Evolutionary conservation across 2,329 filamentous ascomycete genomes (phyloP).

Genomic region (Xylaria arbuscula): DNA sequence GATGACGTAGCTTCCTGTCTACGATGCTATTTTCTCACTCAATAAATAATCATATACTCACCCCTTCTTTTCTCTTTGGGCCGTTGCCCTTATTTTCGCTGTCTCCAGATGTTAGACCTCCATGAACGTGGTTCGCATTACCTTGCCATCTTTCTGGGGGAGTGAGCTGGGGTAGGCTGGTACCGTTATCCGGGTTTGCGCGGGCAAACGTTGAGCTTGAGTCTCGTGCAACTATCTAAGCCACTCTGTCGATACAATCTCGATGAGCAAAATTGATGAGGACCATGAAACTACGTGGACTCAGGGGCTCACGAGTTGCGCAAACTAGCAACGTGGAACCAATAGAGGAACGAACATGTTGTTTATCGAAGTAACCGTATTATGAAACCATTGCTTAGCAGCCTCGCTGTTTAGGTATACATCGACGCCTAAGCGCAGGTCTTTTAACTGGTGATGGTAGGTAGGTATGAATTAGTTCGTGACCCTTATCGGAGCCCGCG

Average conservation of each 20-base stretch:
- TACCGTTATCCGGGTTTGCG: background rate
- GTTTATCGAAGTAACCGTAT: background rate
- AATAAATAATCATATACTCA: background rate
- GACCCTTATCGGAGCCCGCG: conserved; percentile 2
- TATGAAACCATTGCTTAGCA: conserved; percentile 8
- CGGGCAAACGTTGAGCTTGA: too few species aligned
- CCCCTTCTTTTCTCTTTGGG: background rate
- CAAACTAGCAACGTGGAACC: conserved; percentile 28
- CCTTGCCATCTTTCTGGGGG: background rate
- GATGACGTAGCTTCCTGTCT: conserved; percentile 14
- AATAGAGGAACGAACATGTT: conserved; percentile 9
- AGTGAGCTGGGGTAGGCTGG: background rate
- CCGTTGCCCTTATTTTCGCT: background rate
- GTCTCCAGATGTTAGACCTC: background rate
- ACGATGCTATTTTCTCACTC: too few species aligned
- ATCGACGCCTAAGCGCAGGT: conserved; percentile 1
- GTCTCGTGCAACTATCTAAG: background rate
- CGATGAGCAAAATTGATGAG: background rate
- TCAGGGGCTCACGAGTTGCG: conserved; percentile 9
- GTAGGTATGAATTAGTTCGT: conserved; percentile 12
- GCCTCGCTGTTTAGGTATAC: conserved; percentile 16
- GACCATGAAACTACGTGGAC: conserved; percentile 15
- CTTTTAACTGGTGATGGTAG: conserved; percentile 14
- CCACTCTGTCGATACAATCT: background rate
- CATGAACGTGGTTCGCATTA: background rate